Evolutionary conservation across 2,329 filamentous ascomycete species (phyloP).

Genomic region (Penicillium sp.): DNA sequence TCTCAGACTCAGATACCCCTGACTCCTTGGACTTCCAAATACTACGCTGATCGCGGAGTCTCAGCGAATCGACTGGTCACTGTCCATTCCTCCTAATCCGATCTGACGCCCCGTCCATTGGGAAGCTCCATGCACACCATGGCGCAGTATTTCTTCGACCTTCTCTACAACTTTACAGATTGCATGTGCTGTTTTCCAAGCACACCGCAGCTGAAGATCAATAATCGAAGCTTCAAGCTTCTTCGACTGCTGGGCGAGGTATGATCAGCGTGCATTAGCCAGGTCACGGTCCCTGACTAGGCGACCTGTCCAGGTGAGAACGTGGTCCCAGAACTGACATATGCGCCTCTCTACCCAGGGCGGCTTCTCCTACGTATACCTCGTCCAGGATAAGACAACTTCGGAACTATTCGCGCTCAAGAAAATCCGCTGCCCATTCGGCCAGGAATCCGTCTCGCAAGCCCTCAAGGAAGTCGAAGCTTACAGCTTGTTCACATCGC

Average conservation of each 20-base stretch:
- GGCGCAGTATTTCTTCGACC: conserved; percentile 83
- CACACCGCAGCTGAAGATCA: conserved; percentile 92
- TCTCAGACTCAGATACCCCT: background rate
- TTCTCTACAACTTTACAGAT: conserved; percentile 88
- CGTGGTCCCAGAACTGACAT: conserved; percentile 12
- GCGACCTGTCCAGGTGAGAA: conserved; percentile 2
- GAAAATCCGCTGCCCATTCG: conserved; percentile 98
- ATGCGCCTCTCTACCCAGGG: conserved; percentile 56
- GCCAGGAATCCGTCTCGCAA: conserved; percentile 90
- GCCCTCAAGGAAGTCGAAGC: conserved; percentile 97
- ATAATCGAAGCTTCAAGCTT: conserved; percentile 93
- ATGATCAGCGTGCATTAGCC: conserved; percentile 30
- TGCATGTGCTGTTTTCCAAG: conserved; percentile 97
- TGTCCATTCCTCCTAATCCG: background rate
- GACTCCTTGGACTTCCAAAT: background rate
- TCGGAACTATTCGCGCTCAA: conserved; percentile 91
- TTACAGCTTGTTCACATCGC: conserved; percentile 82
- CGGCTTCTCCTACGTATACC: conserved; percentile 98
- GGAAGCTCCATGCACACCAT: conserved; percentile 47
- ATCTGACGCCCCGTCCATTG: background rate
- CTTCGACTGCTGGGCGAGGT: conserved; percentile 90
- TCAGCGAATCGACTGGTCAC: background rate
- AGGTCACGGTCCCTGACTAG: background rate
- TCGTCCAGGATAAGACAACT: conserved; percentile 85
- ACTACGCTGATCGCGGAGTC: background rate